Base-by-base conservation (phyloP, 129 eudicot species). In the Pittosporum tobira region DNA sequence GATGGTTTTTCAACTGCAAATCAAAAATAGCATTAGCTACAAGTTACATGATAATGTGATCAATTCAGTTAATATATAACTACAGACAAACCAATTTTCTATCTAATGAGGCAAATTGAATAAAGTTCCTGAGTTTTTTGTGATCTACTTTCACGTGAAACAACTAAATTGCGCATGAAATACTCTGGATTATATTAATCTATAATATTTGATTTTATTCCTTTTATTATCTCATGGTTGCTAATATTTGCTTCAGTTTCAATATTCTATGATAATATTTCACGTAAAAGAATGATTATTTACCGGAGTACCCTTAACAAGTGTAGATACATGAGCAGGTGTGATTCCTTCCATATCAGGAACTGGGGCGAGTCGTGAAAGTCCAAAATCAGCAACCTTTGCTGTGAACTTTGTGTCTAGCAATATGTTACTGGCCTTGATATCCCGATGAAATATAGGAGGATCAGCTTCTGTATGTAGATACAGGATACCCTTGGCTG, bases 261-360 rank as follows among this genome's bases (percentile, higher is more conserved):
- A 50, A 13, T 20, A 21, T 50, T 50, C 14, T 10, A 40, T 40
- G 46, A 40, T 15, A 40, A 10, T 40, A 24, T 12, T 12, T 9
- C 3, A 12, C 55, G 10, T 50, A 24, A 23, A 50, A 23, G 55
- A 50, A 21, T 56, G 25, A 56, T 26, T 31, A n/a, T 36, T 31
- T 63, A 89, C 97, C 60, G 97, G 97, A 58, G 97, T 89, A 45
- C 97, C 97, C 76, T 82, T 89, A 23, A 89, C 97, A 14, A 85
- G 95, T 18, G 97, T 89, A 1, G 97, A 84, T 54, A 89, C 86
- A 70, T 89, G 86, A 56, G 72, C 63, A 59, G 97, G 97, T 43
- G 70, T 51, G 45, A 59, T 16, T 31, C 97, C 97, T 74, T 82
- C 88, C 57, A 76, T 4, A 43, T 85, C 88, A 16, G 95, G 77